phyloP scores from a whole-genome alignment of 2,329 filamentous ascomycete genomes.

The Neofusicoccum umdonicola region DNA sequence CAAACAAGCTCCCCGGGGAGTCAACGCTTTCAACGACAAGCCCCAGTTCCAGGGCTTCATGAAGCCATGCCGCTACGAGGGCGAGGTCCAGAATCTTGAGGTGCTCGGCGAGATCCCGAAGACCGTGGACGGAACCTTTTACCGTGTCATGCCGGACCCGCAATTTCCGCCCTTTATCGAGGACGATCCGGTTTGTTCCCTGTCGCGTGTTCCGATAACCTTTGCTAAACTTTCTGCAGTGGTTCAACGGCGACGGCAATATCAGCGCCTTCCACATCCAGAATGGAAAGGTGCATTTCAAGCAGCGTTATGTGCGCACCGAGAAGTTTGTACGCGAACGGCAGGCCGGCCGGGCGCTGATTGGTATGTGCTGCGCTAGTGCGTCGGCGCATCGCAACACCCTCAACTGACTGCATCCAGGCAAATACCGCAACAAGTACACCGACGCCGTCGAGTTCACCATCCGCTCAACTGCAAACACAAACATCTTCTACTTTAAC shows the following conservation, averaged over 20 bases:
- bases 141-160: conserved; percentile 52
- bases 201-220: too few relatives aligned
- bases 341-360: conserved; percentile 34
- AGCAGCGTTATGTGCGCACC: conserved; percentile 40
- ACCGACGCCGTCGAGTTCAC: conserved; percentile 38
- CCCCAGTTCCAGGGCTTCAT: conserved; percentile 23
- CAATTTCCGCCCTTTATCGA: conserved; percentile 33
- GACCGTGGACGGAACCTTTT: conserved; percentile 35
- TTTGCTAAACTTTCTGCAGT: not conserved
- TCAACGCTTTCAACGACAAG: not conserved
- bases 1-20: not conserved
- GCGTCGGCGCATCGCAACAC: not conserved
- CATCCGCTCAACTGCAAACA: conserved; percentile 33
- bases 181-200: conserved; percentile 31
- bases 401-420: not conserved
- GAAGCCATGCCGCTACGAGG: conserved; percentile 40
- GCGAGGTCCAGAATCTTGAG: conserved; percentile 34
- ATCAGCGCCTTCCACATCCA: conserved; percentile 39
- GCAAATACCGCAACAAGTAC: conserved; percentile 41
- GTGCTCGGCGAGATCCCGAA: conserved; percentile 31
- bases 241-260: conserved; percentile 42
- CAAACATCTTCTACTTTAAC: conserved; percentile 22
- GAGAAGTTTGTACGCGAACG: conserved; percentile 42
- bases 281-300: conserved; percentile 34
- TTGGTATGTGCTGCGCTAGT: conserved; percentile 23